These are phyloP conservation scores for Candolleomyces eurysporus DNA, from an alignment of 768 basidiomycete genomes.

Conservation along the genomic window DNA sequence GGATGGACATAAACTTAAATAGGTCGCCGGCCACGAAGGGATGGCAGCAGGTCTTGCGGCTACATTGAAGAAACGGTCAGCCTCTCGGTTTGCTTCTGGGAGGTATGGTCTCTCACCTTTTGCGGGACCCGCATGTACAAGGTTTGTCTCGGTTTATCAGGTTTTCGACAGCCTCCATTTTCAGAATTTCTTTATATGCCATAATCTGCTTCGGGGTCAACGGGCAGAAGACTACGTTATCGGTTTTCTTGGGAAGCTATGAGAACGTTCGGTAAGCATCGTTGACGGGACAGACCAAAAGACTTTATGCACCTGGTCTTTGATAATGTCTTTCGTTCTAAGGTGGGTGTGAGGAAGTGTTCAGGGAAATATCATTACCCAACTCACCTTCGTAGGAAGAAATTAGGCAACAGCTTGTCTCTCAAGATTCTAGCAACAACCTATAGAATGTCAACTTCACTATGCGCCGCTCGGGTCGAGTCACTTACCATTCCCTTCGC, in stretches of 20 bases:
- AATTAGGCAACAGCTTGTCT: constrained; percentile 70
- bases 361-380: neutral
- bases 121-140: constrained; percentile 67
- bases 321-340: constrained; percentile 78
- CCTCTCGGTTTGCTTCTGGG: neutral
- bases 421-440: constrained; percentile 59
- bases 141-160: constrained; percentile 67
- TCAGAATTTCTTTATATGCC: constrained; percentile 72
- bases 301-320: constrained; percentile 48
- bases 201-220: constrained; percentile 66
- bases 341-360: constrained; percentile 12
- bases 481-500: constrained; percentile 48
- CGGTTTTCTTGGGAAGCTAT: constrained; percentile 84
- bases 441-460: constrained; percentile 27
- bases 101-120: constrained; percentile 41
- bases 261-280: neutral
- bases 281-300: neutral
- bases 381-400: constrained; percentile 76
- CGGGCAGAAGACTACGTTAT: constrained; percentile 93
- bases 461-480: neutral
- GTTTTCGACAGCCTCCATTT: constrained; percentile 64
- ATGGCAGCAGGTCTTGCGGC: constrained; percentile 43
- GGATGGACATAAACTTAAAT: constrained; percentile 75
- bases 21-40: constrained; percentile 58
- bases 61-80: constrained; percentile 13